A percentile compares a stretch with the other conserved stretches of the same genome.
Evolutionary conservation across 2,329 filamentous ascomycete species (phyloP).

Genomic region (Apiospora pterosperma): DNA sequence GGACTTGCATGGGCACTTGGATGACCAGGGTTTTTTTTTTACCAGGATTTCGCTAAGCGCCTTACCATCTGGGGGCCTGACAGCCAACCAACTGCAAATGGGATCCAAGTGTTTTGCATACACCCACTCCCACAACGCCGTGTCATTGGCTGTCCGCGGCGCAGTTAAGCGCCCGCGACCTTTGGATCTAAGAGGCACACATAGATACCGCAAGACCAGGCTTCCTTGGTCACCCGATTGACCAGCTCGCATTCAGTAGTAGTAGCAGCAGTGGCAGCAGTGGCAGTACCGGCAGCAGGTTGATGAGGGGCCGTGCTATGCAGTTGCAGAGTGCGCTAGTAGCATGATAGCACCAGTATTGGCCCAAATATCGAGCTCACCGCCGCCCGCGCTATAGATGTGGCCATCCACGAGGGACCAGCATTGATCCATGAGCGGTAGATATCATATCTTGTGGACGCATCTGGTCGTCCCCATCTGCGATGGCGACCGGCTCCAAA

Average conservation of each 20-base stretch:
- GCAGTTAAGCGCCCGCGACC: conserved; percentile 22
- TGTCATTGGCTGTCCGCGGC: conserved; percentile 11
- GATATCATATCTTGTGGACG: neutral
- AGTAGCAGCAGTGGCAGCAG: neutral
- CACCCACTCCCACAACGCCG: conserved; percentile 14
- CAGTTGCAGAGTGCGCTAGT: neutral
- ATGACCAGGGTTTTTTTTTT: conserved; percentile 8
- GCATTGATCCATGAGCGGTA: neutral
- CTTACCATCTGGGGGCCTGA: conserved; percentile 3
- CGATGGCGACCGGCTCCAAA: neutral
- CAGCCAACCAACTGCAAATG: conserved; percentile 5
- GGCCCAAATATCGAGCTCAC: neutral
- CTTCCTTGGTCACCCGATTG: neutral
- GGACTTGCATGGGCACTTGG: conserved; percentile 19
- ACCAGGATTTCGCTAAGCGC: conserved; percentile 8
- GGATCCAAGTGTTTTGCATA: conserved; percentile 11
- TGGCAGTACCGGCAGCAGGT: no score
- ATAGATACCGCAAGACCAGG: neutral
- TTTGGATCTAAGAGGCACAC: conserved; percentile 10
- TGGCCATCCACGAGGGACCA: conserved; percentile 7
- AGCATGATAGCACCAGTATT: neutral
- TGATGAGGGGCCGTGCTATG: neutral
- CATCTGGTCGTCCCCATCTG: neutral
- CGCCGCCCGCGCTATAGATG: conserved; percentile 3
- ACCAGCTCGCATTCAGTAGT: neutral